A percentile compares a stretch with the other conserved stretches of the same genome.
Evolutionary conservation across 768 basidiomycete species (phyloP).

Genomic region (Filobasidium wieringae): DNA sequence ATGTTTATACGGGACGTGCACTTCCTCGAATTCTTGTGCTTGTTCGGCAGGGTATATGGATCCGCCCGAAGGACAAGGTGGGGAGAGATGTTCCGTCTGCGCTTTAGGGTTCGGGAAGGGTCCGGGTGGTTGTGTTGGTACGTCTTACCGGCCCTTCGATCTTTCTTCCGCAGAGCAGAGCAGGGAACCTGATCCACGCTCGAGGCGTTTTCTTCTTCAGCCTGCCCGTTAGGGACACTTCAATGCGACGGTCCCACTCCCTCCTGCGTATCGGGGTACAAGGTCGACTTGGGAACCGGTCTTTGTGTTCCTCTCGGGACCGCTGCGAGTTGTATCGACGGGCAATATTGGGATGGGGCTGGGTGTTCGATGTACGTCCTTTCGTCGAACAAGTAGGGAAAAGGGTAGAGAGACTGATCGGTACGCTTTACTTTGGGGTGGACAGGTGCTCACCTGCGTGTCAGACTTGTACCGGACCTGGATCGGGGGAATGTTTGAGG

Average conservation of each 20-base stretch:
- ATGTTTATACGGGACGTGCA: conserved; percentile 31
- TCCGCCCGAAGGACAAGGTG: too few species aligned
- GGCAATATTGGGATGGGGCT: conserved; percentile 24
- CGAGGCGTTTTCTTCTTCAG: conserved; percentile 9
- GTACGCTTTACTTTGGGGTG: background rate
- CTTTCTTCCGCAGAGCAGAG: background rate
- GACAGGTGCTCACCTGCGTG: conserved; percentile 36
- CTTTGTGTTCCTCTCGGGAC: background rate
- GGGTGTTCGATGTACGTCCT: conserved; percentile 26
- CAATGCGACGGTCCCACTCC: background rate
- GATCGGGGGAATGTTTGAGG: conserved; percentile 26
- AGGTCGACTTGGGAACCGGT: background rate
- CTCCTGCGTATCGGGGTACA: background rate
- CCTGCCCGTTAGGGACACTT: conserved; percentile 31
- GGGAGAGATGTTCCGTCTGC: conserved; percentile 23
- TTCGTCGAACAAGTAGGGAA: background rate
- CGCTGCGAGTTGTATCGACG: conserved; percentile 19
- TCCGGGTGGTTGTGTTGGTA: conserved; percentile 17
- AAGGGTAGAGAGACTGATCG: background rate
- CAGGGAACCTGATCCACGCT: background rate
- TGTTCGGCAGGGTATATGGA: conserved; percentile 34
- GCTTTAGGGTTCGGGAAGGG: conserved; percentile 27
- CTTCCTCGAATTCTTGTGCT: conserved; percentile 14
- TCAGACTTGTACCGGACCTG: conserved; percentile 29
- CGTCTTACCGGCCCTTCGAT: background rate